Conservation (phyloP, 78 protist genomes). For the Emiliania huxleyi region DNA sequence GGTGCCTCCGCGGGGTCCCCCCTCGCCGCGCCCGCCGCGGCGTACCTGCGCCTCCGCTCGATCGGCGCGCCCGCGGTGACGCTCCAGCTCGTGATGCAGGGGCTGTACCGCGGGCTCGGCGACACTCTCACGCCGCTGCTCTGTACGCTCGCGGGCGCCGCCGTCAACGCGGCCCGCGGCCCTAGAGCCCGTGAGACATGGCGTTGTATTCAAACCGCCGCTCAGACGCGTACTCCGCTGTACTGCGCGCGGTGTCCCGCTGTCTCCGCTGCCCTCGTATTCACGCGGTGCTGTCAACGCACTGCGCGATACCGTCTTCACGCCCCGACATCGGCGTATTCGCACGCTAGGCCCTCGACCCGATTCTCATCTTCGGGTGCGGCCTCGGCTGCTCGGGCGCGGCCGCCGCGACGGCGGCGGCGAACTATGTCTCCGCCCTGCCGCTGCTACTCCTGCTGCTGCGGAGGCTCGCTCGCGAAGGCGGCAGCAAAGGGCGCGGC, state of each 20-base stretch:
- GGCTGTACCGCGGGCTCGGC: slow-evolving; percentile 30
- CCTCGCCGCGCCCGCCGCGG: not conserved
- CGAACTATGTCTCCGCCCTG: not conserved
- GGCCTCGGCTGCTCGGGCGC: slow-evolving; percentile 15
- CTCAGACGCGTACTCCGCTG: no score
- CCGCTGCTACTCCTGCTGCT: not conserved
- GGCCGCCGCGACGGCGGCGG: not conserved
- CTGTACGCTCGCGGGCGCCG: not conserved
- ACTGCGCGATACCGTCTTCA: no score
- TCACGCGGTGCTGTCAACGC: no score
- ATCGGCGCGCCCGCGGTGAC: slow-evolving; percentile 34
- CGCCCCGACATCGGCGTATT: no score
- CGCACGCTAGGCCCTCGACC: no score
- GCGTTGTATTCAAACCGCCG: no score
- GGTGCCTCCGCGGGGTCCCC: not conserved
- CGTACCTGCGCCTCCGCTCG: not conserved
- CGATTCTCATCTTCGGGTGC: slow-evolving; percentile 1
- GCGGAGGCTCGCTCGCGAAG: not conserved
- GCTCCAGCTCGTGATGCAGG: slow-evolving; percentile 4
- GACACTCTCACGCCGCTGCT: slow-evolving; percentile 29
- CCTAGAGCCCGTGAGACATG: no score
- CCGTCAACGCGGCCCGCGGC: not conserved
- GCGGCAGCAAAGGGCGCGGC: not conserved
- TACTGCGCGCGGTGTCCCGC: no score
- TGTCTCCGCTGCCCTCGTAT: no score